These are phyloP conservation scores for Cyberlindnera euphorbiae DNA, from an alignment of 805 yeast genomes.

Conservation along the genomic window DNA sequence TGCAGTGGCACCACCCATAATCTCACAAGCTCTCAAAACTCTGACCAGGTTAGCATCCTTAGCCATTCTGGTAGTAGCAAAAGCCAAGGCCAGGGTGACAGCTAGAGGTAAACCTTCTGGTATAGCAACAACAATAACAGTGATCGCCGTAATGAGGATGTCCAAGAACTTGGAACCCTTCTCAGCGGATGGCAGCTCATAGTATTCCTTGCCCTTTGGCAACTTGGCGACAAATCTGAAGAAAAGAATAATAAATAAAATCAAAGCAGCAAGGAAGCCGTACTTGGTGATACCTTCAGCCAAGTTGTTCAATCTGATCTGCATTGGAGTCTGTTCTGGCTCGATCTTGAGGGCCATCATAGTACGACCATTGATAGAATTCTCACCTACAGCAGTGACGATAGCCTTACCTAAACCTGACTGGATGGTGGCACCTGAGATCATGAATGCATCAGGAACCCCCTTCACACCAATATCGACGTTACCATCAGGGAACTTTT, in stretches of 20 bases:
- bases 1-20: constrained; percentile 98
- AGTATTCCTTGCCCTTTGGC: constrained; percentile 44
- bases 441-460: constrained; percentile 72
- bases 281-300: constrained; percentile 95
- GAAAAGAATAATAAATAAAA: constrained; percentile 77
- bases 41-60: constrained; percentile 95
- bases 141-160: constrained; percentile 84
- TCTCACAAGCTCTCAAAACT: constrained; percentile 89
- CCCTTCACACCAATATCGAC: constrained; percentile 36
- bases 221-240: constrained; percentile 66
- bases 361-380: constrained; percentile 90
- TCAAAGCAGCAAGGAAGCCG: constrained; percentile 79
- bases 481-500: constrained; percentile 22
- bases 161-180: constrained; percentile 84
- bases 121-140: constrained; percentile 96
- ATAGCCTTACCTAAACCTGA: constrained; percentile 84
- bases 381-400: constrained; percentile 84
- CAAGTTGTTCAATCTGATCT: constrained; percentile 68
- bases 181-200: constrained; percentile 50
- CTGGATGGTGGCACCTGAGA: constrained; percentile 85
- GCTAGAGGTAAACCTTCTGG: constrained; percentile 99
- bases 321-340: constrained; percentile 84
- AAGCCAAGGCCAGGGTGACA: constrained; percentile 92
- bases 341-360: constrained; percentile 76
- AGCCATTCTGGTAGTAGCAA: constrained; percentile 98